Conservation (phyloP, 192 early-diverging fungal genomes). For the Coemansia sp. region DNA sequence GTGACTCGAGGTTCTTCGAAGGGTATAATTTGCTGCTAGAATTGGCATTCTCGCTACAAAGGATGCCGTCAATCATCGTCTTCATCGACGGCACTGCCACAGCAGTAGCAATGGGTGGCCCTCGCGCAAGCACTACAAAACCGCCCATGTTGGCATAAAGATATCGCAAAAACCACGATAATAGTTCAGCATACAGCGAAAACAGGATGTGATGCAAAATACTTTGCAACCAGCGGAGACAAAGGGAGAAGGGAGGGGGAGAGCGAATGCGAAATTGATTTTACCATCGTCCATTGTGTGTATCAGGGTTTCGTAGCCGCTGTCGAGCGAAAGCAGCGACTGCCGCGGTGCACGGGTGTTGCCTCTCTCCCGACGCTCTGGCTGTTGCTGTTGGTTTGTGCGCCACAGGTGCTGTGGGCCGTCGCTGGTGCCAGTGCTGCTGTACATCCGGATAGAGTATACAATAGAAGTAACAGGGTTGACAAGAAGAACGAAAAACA, state of each 20-base stretch:
- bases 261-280: not conserved
- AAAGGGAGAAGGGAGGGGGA: too few relatives aligned
- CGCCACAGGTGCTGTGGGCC: not conserved
- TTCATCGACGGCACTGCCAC: not conserved
- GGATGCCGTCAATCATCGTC: not conserved
- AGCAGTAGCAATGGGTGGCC: constrained; percentile 17
- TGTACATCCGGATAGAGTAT: constrained; percentile 5
- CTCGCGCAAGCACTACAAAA: constrained; percentile 25
- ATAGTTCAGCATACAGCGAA: not conserved
- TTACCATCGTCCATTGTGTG: constrained; percentile 34
- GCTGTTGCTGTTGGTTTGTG: constrained; percentile 10
- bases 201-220: not conserved
- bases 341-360: too few relatives aligned
- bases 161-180: not conserved
- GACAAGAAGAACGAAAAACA: not conserved
- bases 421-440: not conserved
- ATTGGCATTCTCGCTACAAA: not conserved
- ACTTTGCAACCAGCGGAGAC: too few relatives aligned
- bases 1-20: not conserved
- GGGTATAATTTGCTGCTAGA: not conserved
- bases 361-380: too few relatives aligned
- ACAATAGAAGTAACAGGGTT: not conserved
- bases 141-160: not conserved
- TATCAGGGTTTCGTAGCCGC: constrained; percentile 16
- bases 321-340: not conserved